Evolutionary conservation across 805 yeast genomes (phyloP).

Genomic region (Diddensiella transvaalensis): DNA sequence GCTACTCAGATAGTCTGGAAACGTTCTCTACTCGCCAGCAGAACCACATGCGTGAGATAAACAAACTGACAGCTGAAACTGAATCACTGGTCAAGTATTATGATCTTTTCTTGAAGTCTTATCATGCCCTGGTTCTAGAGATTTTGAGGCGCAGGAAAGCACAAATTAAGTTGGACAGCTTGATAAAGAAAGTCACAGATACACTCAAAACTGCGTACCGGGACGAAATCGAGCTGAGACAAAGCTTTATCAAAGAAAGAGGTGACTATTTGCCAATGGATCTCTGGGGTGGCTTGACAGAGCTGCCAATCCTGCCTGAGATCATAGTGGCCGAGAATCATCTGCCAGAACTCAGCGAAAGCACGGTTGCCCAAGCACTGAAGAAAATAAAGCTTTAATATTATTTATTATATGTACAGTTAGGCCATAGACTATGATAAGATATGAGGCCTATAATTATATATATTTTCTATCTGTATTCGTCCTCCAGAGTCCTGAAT

Average conservation of each 20-base stretch:
- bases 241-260: slow-evolving; percentile 43
- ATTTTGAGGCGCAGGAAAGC: slow-evolving; percentile 46
- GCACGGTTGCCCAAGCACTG: slow-evolving; percentile 17
- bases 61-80: slow-evolving; percentile 34
- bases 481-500: slow-evolving; percentile 55
- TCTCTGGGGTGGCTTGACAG: slow-evolving; percentile 46
- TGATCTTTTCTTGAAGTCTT: slow-evolving; percentile 48
- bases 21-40: slow-evolving; percentile 22
- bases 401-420: background rate
- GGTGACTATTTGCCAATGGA: slow-evolving; percentile 58
- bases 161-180: slow-evolving; percentile 38
- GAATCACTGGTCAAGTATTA: slow-evolving; percentile 47
- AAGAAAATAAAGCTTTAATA: slow-evolving; percentile 10
- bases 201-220: slow-evolving; percentile 39
- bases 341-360: slow-evolving; percentile 22
- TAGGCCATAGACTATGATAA: background rate
- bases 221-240: slow-evolving; percentile 44
- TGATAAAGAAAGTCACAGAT: slow-evolving; percentile 42
- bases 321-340: slow-evolving; percentile 18
- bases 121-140: slow-evolving; percentile 50
- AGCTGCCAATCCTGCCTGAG: slow-evolving; percentile 29
- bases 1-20: slow-evolving; percentile 23
- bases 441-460: background rate
- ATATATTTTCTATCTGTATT: slow-evolving; percentile 40
- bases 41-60: slow-evolving; percentile 27